A percentile compares a stretch with the other conserved stretches of the same genome.
Evolutionary conservation across 345 rosid genomes (phyloP).

Genomic region (Cardamine chenopodiifolia): DNA sequence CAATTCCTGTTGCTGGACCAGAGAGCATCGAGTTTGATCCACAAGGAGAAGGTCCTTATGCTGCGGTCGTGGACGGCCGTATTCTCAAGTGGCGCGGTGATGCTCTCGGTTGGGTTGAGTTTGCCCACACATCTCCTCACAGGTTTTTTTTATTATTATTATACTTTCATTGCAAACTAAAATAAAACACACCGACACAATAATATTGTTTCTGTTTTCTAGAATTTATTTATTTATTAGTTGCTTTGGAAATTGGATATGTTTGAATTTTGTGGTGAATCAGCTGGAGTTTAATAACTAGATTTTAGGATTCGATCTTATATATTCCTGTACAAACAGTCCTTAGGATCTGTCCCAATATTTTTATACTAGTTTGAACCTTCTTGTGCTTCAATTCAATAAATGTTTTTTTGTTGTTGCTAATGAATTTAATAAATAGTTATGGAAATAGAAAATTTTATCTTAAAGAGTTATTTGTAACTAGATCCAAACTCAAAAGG

Average conservation of each 20-base stretch:
- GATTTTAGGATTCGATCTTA: neutral
- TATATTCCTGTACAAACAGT: neutral
- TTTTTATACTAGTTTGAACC: neutral
- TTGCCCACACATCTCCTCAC: constrained; percentile 55
- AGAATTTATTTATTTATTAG: neutral
- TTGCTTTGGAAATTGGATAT: neutral
- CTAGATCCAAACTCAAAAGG: neutral
- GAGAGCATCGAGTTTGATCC: constrained; percentile 43
- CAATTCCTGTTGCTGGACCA: constrained; percentile 37
- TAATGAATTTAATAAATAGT: no score
- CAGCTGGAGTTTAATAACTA: neutral
- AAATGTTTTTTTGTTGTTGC: no score
- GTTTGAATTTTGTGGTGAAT: neutral
- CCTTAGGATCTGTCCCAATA: neutral
- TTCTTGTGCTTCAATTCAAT: neutral
- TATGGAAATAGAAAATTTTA: neutral
- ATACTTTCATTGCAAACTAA: neutral
- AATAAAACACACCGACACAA: constrained; percentile 2
- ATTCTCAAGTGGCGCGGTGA: constrained; percentile 43
- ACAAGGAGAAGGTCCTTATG: constrained; percentile 43
- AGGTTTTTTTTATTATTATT: constrained; percentile 44
- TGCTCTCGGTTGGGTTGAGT: constrained; percentile 57
- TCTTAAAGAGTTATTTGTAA: neutral
- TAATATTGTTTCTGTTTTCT: neutral
- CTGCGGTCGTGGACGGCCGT: constrained; percentile 37